Base-by-base conservation (phyloP, 2,329 filamentous ascomycete species). In the Pseudogymnoascus sp. region DNA sequence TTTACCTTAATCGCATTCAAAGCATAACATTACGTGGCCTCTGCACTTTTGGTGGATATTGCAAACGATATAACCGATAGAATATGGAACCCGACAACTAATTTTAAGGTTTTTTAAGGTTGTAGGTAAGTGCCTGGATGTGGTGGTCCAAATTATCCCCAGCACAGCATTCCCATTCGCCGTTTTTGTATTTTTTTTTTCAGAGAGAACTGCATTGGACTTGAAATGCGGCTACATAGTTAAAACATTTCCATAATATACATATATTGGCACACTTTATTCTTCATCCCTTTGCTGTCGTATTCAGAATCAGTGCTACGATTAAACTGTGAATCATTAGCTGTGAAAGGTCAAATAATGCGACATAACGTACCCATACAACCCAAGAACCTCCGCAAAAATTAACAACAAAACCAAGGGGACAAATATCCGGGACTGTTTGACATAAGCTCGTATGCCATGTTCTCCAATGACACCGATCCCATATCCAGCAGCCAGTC, bases 401-500 rank as follows among this genome's bases (percentile, higher is more conserved):
- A 54, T 54, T 28, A 54, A 18, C 4, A 54, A n/a, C 8, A 54
- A 18, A 18, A 54, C 43, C n/a, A 54, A 54, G 14, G 43, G 25
- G n/a, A 54, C 43, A 14, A 54, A 54, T 54, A 54, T 54, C 43
- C 43, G 43, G 1, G 43, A 30, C 16, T 54, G 43, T 9, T 32
- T 54, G 25, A 18, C 4, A 32, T 54, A 54, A 18, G 8, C n/a
- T 12, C 43, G 43, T 54, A 54, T 54, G 8, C 43, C 43, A 54
- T 54, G n/a, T 32, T 54, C 43, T 7, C 43, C 43, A 4, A 54
- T 54, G n/a, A 54, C 43, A 54, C 43, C 43, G 32, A 54, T 54
- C 25, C 43, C 43, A 11, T 54, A 54, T 18, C 43, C 43, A 32
- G 43, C 25, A 32, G 43, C 43, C 25, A 54, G 25, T 9, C 43